Conservation (phyloP, 345 rosid species). For the Eucalyptus tenuipes region DNA sequence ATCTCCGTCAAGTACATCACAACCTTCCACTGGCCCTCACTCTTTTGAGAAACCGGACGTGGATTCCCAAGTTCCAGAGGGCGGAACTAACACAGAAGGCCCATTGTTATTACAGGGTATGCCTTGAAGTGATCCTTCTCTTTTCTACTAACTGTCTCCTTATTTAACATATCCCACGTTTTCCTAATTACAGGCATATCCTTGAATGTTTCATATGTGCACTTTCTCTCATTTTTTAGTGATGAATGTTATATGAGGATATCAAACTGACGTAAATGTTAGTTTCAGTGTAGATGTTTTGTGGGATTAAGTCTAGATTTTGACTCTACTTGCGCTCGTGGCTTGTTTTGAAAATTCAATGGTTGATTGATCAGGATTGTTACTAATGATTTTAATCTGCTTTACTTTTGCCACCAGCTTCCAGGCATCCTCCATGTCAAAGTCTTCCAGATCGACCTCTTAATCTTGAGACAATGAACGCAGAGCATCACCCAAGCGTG, state of each 20-base stretch:
- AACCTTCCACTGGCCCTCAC: not conserved
- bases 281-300: not conserved
- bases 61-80: not conserved
- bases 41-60: not conserved
- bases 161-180: not conserved
- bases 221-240: not conserved
- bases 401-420: not conserved
- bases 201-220: not conserved
- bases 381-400: not conserved
- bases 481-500: not conserved
- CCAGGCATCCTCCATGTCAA: not conserved
- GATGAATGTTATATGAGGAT: not conserved
- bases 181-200: not conserved
- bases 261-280: not conserved
- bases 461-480: not conserved
- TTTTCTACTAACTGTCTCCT: not conserved
- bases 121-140: not conserved
- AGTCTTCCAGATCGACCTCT: not conserved
- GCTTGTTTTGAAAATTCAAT: not conserved
- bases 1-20: not conserved
- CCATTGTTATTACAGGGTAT: not conserved
- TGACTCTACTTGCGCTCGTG: not conserved
- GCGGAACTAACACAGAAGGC: not conserved
- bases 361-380: not conserved
- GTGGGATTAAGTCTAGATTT: not conserved